phyloP scores from a whole-genome alignment of 306 rosid species.

The Datisca glomerata region DNA sequence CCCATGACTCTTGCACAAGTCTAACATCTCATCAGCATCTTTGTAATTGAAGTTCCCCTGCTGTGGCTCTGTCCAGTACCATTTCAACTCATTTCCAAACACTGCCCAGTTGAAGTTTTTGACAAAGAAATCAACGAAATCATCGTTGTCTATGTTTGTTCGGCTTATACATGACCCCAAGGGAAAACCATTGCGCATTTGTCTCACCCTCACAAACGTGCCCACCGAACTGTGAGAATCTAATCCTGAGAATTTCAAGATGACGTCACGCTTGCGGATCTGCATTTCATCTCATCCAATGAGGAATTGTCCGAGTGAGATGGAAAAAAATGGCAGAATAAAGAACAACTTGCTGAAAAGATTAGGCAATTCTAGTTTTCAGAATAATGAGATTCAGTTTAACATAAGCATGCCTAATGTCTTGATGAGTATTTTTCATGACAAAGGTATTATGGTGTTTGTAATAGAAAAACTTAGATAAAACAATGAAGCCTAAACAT shows the following conservation, averaged over 20 bases:
- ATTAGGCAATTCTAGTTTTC: no score
- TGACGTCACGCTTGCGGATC: conserved; percentile 76
- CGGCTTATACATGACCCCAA: conserved; percentile 76
- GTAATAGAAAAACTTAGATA: neutral
- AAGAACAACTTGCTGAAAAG: no score
- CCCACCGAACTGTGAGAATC: conserved; percentile 22
- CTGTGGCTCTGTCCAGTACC: conserved; percentile 91
- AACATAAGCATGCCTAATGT: no score
- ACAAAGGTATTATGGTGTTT: no score
- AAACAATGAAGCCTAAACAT: no score
- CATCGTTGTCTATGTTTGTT: conserved; percentile 83
- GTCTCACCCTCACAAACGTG: conserved; percentile 47
- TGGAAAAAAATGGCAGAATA: no score
- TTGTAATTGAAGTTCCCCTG: conserved; percentile 65
- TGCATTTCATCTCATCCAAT: conserved; percentile 20
- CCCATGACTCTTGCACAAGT: conserved; percentile 45
- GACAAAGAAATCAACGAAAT: conserved; percentile 56
- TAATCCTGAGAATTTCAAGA: conserved; percentile 58
- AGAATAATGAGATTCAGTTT: no score
- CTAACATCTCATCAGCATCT: conserved; percentile 76
- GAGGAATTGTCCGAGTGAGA: no score
- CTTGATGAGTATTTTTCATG: no score
- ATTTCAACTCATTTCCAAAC: conserved; percentile 90
- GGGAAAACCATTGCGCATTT: conserved; percentile 57
- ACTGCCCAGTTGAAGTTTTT: conserved; percentile 92